Conservation (phyloP, 2,329 filamentous ascomycete species). For the Bipolaris zeicola region DNA sequence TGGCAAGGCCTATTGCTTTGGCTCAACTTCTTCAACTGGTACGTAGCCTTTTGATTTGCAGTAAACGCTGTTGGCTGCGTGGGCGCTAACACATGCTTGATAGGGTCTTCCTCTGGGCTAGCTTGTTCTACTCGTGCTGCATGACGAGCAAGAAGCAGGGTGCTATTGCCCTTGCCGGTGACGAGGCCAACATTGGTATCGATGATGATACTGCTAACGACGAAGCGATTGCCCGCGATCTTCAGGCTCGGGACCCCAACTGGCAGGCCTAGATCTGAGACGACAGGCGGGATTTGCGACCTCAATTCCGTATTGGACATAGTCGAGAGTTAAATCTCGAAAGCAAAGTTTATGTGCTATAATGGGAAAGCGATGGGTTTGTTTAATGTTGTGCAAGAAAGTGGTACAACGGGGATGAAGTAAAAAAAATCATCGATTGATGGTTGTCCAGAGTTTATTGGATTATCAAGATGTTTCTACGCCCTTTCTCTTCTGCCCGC, state of each 20-base stretch:
- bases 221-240: constrained; percentile 25
- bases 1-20: constrained; percentile 28
- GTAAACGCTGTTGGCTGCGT: fast-evolving
- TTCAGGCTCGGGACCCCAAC: constrained; percentile 29
- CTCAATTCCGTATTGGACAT: neutral
- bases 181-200: constrained; percentile 25
- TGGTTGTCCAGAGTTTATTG: neutral
- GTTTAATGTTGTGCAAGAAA: too few relatives aligned
- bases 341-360: too few relatives aligned
- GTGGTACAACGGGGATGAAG: too few relatives aligned
- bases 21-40: constrained; percentile 35
- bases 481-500: neutral
- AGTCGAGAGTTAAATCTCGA: neutral
- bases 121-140: constrained; percentile 35
- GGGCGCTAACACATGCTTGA: neutral
- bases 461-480: neutral
- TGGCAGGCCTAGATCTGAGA: constrained; percentile 16
- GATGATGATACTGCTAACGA: constrained; percentile 19
- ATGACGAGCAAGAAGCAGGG: constrained; percentile 30
- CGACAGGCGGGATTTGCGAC: neutral
- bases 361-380: too few relatives aligned
- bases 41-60: constrained; percentile 1
- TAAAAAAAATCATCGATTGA: too few relatives aligned
- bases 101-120: constrained; percentile 35
- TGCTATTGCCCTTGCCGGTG: constrained; percentile 28